A percentile compares a stretch with the other conserved stretches of the same genome.
phyloP scores from a whole-genome alignment of 2,329 filamentous ascomycete genomes.

The Fusarium protoensiforme region DNA sequence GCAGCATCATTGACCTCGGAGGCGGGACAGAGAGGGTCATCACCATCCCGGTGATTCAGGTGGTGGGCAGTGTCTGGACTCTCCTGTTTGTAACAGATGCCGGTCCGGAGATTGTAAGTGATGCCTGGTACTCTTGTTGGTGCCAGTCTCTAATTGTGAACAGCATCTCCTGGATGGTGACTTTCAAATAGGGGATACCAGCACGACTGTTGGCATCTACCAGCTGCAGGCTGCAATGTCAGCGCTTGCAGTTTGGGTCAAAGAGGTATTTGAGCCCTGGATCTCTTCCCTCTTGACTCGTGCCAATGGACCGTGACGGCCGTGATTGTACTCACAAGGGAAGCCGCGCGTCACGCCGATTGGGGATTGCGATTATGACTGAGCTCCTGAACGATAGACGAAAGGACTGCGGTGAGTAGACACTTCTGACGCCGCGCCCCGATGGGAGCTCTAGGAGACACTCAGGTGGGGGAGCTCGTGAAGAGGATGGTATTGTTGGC shows the following conservation, averaged over 20 bases:
- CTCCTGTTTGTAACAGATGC: slow-evolving; percentile 18
- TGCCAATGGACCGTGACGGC: neutral
- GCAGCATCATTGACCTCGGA: slow-evolving; percentile 3
- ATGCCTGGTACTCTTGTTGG: neutral
- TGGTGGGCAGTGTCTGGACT: slow-evolving; percentile 12
- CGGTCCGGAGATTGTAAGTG: slow-evolving; percentile 11
- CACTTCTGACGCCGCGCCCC: too few species aligned
- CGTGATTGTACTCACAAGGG: neutral
- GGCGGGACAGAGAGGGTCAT: neutral
- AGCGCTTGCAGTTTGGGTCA: neutral
- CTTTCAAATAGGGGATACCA: neutral
- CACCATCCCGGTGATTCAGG: slow-evolving; percentile 12
- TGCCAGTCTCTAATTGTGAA: neutral
- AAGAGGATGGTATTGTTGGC: too few species aligned
- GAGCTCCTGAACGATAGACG: too few species aligned
- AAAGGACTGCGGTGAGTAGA: too few species aligned
- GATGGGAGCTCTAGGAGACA: too few species aligned
- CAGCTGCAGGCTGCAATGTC: neutral
- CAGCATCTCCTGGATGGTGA: neutral
- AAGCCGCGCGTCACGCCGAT: neutral
- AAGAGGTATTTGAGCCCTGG: neutral
- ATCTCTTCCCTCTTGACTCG: neutral
- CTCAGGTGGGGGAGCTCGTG: too few species aligned
- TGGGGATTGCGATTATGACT: neutral
- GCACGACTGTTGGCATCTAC: neutral